A percentile compares a stretch with the other conserved stretches of the same genome.
Evolutionary conservation across 108 stramenopile genomes (phyloP).

Genomic region (Nitzschia sp.): DNA sequence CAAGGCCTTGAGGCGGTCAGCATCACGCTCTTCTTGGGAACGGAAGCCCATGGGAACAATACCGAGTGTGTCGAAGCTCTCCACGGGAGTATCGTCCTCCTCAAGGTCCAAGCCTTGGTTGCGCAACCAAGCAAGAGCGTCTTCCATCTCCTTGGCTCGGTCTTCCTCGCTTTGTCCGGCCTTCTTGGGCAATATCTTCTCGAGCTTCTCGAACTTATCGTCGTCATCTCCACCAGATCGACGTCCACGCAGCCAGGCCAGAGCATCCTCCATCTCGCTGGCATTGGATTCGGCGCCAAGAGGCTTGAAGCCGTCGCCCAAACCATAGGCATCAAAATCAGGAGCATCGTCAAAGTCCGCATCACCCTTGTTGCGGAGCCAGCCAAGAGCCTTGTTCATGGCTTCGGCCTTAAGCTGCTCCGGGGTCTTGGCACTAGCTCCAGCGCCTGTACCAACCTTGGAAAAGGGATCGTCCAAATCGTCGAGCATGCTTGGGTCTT

Average conservation of each 20-base stretch:
- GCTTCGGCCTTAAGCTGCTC: constrained; percentile 30
- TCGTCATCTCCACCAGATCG: neutral
- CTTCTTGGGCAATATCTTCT: constrained; percentile 28
- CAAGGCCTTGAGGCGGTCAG: constrained; percentile 39
- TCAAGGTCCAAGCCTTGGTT: constrained; percentile 44
- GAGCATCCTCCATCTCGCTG: constrained; percentile 20
- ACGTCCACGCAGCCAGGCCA: constrained; percentile 31
- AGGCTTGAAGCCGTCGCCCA: constrained; percentile 17
- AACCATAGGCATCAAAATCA: constrained; percentile 13
- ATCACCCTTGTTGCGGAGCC: constrained; percentile 34
- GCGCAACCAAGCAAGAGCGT: constrained; percentile 48
- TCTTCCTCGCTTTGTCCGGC: constrained; percentile 25
- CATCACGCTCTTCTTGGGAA: constrained; percentile 17
- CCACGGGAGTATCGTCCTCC: constrained; percentile 21
- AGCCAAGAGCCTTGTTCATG: constrained; percentile 36
- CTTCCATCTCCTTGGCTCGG: constrained; percentile 52
- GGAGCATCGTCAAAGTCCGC: constrained; percentile 29
- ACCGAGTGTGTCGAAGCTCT: constrained; percentile 26
- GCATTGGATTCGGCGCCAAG: constrained; percentile 2
- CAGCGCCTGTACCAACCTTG: neutral
- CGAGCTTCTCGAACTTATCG: constrained; percentile 28
- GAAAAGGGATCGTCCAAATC: constrained; percentile 29
- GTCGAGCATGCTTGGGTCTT: constrained; percentile 23
- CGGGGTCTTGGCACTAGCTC: constrained; percentile 9
- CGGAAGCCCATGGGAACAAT: constrained; percentile 19